Conservation (phyloP, 2,329 filamentous ascomycete genomes). For the Cladorrhinum sp. region DNA sequence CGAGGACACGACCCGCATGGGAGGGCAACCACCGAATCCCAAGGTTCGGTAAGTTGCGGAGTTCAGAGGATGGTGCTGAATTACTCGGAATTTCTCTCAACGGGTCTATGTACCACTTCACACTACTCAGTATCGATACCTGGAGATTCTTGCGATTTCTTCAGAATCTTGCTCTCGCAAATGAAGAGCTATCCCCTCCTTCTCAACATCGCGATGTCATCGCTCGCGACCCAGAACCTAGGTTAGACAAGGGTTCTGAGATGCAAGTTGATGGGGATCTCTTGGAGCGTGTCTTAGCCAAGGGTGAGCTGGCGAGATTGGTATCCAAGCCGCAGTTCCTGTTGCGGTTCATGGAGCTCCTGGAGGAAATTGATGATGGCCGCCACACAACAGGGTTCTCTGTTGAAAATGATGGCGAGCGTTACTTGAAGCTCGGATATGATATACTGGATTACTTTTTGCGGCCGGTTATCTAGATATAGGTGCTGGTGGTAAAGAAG, state of each 20-base stretch:
- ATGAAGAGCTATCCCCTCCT: conserved; percentile 50
- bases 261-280: conserved; percentile 70
- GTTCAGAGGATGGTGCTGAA: conserved; percentile 43
- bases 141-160: conserved; percentile 71
- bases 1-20: conserved; percentile 54
- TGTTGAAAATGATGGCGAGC: conserved; percentile 23
- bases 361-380: conserved; percentile 49
- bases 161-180: conserved; percentile 61
- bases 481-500: neutral
- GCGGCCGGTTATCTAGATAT: conserved; percentile 44
- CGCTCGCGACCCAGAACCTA: conserved; percentile 38
- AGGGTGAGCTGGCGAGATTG: conserved; percentile 43
- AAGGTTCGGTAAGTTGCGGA: conserved; percentile 45
- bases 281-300: conserved; percentile 52
- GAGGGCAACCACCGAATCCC: conserved; percentile 33
- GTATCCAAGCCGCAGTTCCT: conserved; percentile 34
- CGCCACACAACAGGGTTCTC: conserved; percentile 37
- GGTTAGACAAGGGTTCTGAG: conserved; percentile 39
- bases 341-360: conserved; percentile 45
- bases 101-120: conserved; percentile 68
- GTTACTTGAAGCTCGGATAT: conserved; percentile 51
- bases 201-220: conserved; percentile 22
- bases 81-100: conserved; percentile 66
- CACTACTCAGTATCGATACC: conserved; percentile 58
- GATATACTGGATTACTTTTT: conserved; percentile 54